A percentile compares a stretch with the other conserved stretches of the same genome.
Evolutionary conservation across 768 basidiomycete genomes (phyloP).

Genomic region (Agrocybe chaxingu): DNA sequence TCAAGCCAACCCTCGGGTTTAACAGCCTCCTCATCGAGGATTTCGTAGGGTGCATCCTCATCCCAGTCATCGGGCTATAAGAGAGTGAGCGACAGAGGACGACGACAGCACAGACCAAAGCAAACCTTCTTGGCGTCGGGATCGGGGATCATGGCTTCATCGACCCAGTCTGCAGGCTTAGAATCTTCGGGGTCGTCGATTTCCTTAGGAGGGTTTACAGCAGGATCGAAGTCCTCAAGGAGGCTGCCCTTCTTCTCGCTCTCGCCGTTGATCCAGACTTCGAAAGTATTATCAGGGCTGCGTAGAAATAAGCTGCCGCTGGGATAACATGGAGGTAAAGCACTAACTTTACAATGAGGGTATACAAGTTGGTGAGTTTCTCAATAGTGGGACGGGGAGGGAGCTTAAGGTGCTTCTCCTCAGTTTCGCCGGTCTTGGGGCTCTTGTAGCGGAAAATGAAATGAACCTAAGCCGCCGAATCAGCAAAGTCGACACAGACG

Average conservation of each 20-base stretch:
- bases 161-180: constrained; percentile 95
- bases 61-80: constrained; percentile 92
- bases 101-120: constrained; percentile 1
- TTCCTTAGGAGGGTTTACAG: constrained; percentile 91
- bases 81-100: not conserved
- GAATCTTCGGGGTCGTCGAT: constrained; percentile 90
- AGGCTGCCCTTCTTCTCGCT: constrained; percentile 76
- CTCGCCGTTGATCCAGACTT: constrained; percentile 88
- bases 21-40: constrained; percentile 79
- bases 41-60: constrained; percentile 92
- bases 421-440: constrained; percentile 87
- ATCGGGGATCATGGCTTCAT: constrained; percentile 81
- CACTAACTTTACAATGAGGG: constrained; percentile 85
- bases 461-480: constrained; percentile 60
- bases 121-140: constrained; percentile 77
- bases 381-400: constrained; percentile 84
- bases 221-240: constrained; percentile 89
- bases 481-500: not conserved
- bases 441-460: constrained; percentile 99
- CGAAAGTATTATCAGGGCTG: constrained; percentile 92
- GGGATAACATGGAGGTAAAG: not conserved
- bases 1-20: constrained; percentile 98
- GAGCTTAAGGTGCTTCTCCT: constrained; percentile 92
- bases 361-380: constrained; percentile 92
- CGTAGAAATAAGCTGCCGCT: constrained; percentile 1